Evolutionary conservation across 2,329 filamentous ascomycete genomes (phyloP), one percentile per base, ranked within the genome.

Genomic region (Pseudocercospora ulei): DNA sequence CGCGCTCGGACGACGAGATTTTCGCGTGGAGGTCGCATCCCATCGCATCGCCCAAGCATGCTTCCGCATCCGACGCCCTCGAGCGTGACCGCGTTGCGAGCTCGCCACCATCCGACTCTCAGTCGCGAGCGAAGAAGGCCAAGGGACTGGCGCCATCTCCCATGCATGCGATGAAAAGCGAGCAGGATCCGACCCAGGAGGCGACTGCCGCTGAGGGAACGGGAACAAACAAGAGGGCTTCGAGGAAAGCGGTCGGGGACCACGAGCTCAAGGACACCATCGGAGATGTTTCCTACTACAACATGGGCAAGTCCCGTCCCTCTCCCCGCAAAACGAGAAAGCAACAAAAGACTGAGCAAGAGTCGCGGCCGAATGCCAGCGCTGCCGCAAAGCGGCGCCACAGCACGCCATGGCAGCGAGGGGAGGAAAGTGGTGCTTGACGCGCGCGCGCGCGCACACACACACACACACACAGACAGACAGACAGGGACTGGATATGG

Each of bases 221-320:
- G 24, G 28, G 3, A 3, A 5, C 27, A 6, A 18, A 8, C 2
- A 39, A 33, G 22, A 22, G 18, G 11, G 16, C 26, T 30, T 19
- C 35, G n/a, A 38, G 16, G 26, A 22, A 29, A 11, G 23, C 13
- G 17, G 16, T 34, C 3, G n/a, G 28, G 11, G 16, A 14, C 22
- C 25, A 27, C 4, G 37, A 38, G 8, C 40, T 29, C 23, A 25
- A 30, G 5, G 29, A 35, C 13, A 9, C 18, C 11, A 9, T 24
- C 11, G 16, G 27, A 13, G n/a, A 2, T 18, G 17, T 18, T 2
- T 7, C 43, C 1, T 53, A 49, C 8, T 39, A 38, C 6, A 36
- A 35, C 11, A 41, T 55, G 20, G 51, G 43, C 38, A 51, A 56
- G 43, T 43, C 44, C 9, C 56, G 57, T 55, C 56, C 55, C 1